Base-by-base conservation (phyloP, 2,329 filamentous ascomycete genomes). In the Chaetomium strumarium region DNA sequence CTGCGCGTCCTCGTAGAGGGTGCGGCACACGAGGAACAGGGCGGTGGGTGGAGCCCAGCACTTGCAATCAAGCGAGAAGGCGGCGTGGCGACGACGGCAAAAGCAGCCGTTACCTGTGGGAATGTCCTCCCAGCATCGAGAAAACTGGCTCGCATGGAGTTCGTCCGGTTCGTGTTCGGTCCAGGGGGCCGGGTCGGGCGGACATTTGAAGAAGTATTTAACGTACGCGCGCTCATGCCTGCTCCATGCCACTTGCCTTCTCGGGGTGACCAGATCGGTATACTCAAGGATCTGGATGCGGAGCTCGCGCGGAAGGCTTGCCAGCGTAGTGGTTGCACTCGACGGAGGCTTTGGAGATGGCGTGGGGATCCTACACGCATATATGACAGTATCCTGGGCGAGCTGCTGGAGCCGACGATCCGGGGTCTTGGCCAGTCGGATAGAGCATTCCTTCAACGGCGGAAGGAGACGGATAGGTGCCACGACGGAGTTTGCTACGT, bases 341-440 rank as follows among this genome's bases (percentile, higher is more conserved):
- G 46, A n/a, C 16, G 36, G 30, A 9, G 11, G 37, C 13, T 24
- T 24, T 7, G 7, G 7, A 4, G 24, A 24, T 24, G 38, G 36
- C 5, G 50, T 20, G 8, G 19, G 12, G 5, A 55, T 41, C 3
- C 52, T 38, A n/a, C 52, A 47, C 30, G 57, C 42, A 8, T 50
- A 40, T 17, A 46, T 19, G 2, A 55, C 55, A 5, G 50, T 24
- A 17, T 46, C 44, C 16, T 53, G 13, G 29, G 55, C 57, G 14
- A 59, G 17, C 17, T 50, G 36, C 34, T 52, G 51, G 33, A 59
- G 55, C 44, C 31, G 37, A 10, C 1, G 5, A 31, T 55, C 38
- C 2, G 47, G 43, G 12, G 46, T 37, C 2, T 19, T 37, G 17
- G 49, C 45, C 6, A 59, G 41, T 29, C 57, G 52, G 33, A 59